Conservation (phyloP, 768 basidiomycete species). For the Udeniomyces megalosporus region DNA sequence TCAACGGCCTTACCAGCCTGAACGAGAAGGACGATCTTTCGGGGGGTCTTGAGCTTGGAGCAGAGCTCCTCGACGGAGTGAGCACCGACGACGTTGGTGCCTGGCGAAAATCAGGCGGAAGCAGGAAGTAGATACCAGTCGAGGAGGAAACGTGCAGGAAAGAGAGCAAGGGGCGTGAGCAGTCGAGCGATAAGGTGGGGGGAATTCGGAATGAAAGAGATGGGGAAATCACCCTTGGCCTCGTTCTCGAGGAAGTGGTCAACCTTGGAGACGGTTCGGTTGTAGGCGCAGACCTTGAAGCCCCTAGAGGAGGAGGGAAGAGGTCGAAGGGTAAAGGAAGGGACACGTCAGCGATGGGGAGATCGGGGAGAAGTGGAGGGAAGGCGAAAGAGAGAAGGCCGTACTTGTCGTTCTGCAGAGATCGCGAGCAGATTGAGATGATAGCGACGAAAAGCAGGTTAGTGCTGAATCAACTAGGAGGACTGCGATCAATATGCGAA, state of each 20-base stretch:
- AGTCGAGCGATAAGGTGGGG: neutral
- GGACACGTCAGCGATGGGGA: neutral
- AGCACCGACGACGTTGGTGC: slow-evolving; percentile 88
- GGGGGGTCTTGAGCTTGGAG: slow-evolving; percentile 80
- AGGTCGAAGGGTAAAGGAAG: neutral
- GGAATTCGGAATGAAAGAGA: neutral
- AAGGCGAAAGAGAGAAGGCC: neutral
- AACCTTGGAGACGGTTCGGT: slow-evolving; percentile 92
- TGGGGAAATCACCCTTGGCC: slow-evolving; percentile 64
- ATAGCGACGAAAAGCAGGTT: neutral
- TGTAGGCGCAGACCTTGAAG: slow-evolving; percentile 90
- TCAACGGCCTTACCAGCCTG: slow-evolving; percentile 96
- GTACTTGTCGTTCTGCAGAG: slow-evolving; percentile 63
- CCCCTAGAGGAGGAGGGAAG: slow-evolving; percentile 34
- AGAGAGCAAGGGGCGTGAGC: neutral
- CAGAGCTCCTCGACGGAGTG: slow-evolving; percentile 82
- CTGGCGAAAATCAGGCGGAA: slow-evolving; percentile 33
- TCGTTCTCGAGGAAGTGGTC: slow-evolving; percentile 89
- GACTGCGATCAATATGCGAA: neutral
- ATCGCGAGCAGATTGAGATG: neutral
- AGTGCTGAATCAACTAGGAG: too few relatives aligned
- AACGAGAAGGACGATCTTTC: slow-evolving; percentile 84
- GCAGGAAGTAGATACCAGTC: neutral
- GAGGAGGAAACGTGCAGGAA: neutral
- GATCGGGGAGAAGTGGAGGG: neutral